Conservation (phyloP, 768 basidiomycete genomes). For the Pilatotrama ljubarskyi region DNA sequence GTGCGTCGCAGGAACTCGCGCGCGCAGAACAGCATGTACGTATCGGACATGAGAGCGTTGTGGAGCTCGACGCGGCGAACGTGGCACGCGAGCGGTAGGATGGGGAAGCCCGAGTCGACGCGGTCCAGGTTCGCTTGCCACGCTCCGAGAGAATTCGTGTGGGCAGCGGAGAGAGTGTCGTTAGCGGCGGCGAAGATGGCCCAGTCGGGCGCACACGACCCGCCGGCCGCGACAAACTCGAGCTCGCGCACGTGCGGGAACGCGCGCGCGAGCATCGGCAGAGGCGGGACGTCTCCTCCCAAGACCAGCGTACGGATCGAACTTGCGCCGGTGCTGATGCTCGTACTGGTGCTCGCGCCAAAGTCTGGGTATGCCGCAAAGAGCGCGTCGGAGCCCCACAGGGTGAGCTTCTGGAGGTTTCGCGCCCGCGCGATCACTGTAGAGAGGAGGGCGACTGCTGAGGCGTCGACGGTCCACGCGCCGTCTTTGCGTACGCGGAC, state of each 20-base stretch:
- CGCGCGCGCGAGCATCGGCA: conserved; percentile 17
- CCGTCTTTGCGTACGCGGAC: conserved; percentile 15
- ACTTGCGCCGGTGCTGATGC: too few relatives aligned
- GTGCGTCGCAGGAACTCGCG: conserved; percentile 16
- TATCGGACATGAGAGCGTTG: conserved; percentile 15
- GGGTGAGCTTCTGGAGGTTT: conserved; percentile 18
- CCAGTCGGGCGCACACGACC: conserved; percentile 20
- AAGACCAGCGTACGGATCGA: conserved; percentile 20
- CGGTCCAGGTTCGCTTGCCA: conserved; percentile 16
- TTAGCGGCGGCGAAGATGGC: conserved; percentile 1
- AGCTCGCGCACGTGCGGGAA: conserved; percentile 20
- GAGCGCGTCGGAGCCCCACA: conserved; percentile 22
- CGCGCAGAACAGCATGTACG: conserved; percentile 4
- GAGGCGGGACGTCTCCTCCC: conserved; percentile 19
- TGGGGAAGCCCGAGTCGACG: conserved; percentile 18
- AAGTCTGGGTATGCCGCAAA: conserved; percentile 19
- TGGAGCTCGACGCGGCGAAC: conserved; percentile 15
- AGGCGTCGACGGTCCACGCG: conserved; percentile 10
- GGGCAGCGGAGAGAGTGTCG: not conserved
- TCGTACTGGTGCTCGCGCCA: conserved; percentile 7
- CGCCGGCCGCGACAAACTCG: conserved; percentile 16
- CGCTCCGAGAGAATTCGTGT: not conserved
- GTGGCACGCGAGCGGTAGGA: conserved; percentile 14
- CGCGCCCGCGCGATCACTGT: conserved; percentile 14
- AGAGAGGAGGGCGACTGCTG: conserved; percentile 12